Base-by-base conservation (phyloP, 441 rosid species). In the Macaranga tanarius region DNA sequence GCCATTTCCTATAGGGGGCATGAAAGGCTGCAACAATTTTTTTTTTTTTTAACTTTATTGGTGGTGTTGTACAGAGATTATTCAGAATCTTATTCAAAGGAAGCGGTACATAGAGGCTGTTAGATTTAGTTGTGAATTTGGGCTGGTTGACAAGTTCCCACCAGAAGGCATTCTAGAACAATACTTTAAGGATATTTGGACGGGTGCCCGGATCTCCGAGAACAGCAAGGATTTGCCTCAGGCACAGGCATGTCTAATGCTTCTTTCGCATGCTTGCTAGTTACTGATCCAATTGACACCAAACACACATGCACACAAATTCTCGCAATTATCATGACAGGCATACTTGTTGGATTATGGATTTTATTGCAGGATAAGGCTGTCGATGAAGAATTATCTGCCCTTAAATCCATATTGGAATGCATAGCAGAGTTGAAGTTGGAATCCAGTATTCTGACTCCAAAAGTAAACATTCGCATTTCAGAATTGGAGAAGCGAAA, bases 401-500 rank as follows among this genome's bases (percentile, higher is more conserved):
- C 71, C 10, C 55, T 80, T 58, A 84, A 59, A 64, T 73, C 77
- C 34, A 62, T 81, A 50, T 56, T 67, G 19, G 79, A 79, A 67
- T 71, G 85, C 75, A 47, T 77, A 25, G 74, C 69, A 64, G 84
- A 81, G 47, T 83, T 68, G 76, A 73, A 81, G 70, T 76, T 86
- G 44, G 87, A 84, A 42, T 67, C 73, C n/a, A 51, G 52, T 65
- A 44, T 72, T 38, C 52, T 75, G 7, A 70, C 74, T 7, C 76
- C 76, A 57, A 40, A 71, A 4, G 70, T 83, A 34, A 44, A n/a
- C 15, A n/a, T 34, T 48, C 66, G 61, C 62, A 81, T 86, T 71
- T 62, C 58, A 67, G 62, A 69, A 10, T 71, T 83, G 55, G 81
- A 73, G 61, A 71, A 10, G 73, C 65, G 13, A 54, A 83, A 48